Base-by-base conservation (phyloP, 1,139 yeast species). In the Hansenula lynferdii region DNA sequence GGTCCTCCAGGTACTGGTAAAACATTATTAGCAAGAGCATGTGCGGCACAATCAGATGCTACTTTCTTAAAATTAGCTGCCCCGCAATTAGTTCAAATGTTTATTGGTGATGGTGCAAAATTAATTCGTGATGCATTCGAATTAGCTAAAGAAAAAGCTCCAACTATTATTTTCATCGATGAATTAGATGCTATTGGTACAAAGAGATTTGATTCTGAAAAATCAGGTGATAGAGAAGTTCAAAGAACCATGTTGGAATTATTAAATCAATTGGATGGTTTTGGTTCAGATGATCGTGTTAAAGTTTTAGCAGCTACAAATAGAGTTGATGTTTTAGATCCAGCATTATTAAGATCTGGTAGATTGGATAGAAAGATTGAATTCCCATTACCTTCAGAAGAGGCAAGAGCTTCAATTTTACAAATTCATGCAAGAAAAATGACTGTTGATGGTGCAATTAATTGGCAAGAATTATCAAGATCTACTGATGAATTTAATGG, bases 1-100 rank as follows among this genome's bases (percentile, higher is more conserved):
- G 99, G 99, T 9, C 98, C 99, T 15, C 99, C 99, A 37, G 99
- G 99, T 58, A 92, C 99, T 2, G 99, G 99, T 62, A 92, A 92
- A 65, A 92, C 98, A 1, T 72, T 92, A 47, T 72, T 92, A 50
- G 99, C 99, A 6, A 78, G 98, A 61, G 98, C 98, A 2, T 92
- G 98, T 76, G 99, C 99, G 12, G 98, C 98, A 6, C 97, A 92
- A 63, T 85, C 96, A 0, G 95, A 94, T 44, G 98, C 98, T n/a
- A 92, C 98, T 0, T 92, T 92, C 61, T 72, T 92, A 58, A 92
- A 92, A 59, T 72, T 94, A 47, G 97, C 98, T 0, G 99, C 97
- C 36, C 98, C 99, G 16, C 98, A 94, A 63, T 77, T 92, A 52
- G 98, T 92, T 34, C 98, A 94, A 62, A 92, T 92, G 98, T 94